Evolutionary conservation across 306 rosid species (phyloP).

Genomic region (Sophora flavescens): DNA sequence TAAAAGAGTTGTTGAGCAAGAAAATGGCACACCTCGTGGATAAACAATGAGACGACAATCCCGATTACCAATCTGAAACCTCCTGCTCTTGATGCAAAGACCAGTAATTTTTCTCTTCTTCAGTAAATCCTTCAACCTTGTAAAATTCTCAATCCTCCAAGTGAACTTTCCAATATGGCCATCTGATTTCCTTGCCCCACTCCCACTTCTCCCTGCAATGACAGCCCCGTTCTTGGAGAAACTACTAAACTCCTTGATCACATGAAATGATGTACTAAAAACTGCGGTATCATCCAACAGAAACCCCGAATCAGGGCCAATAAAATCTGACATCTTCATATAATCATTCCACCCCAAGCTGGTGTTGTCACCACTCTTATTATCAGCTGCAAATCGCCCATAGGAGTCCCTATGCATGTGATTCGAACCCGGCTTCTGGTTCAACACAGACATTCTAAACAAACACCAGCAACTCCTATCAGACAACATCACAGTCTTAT

Average conservation of each 20-base stretch:
- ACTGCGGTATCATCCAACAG: constrained; percentile 86
- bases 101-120: constrained; percentile 99
- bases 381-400: constrained; percentile 96
- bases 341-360: constrained; percentile 99
- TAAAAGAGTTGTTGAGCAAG: constrained; percentile 30
- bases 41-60: constrained; percentile 99
- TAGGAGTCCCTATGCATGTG: constrained; percentile 98
- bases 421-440: constrained; percentile 90
- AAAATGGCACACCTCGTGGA: constrained; percentile 86
- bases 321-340: constrained; percentile 93
- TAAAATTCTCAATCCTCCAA: constrained; percentile 96
- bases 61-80: constrained; percentile 95
- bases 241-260: constrained; percentile 90
- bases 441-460: constrained; percentile 95
- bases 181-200: constrained; percentile 88
- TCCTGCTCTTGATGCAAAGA: constrained; percentile 96
- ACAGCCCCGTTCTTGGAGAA: constrained; percentile 90
- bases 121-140: constrained; percentile 91
- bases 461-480: constrained; percentile 99
- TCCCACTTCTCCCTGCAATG: constrained; percentile 74
- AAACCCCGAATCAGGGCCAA: constrained; percentile 86
- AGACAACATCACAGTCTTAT: constrained; percentile 79
- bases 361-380: constrained; percentile 97
- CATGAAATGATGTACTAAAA: constrained; percentile 94
- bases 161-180: constrained; percentile 96